Conservation (phyloP, 805 yeast genomes). For the Saccharomycopsis fibuligera region DNA sequence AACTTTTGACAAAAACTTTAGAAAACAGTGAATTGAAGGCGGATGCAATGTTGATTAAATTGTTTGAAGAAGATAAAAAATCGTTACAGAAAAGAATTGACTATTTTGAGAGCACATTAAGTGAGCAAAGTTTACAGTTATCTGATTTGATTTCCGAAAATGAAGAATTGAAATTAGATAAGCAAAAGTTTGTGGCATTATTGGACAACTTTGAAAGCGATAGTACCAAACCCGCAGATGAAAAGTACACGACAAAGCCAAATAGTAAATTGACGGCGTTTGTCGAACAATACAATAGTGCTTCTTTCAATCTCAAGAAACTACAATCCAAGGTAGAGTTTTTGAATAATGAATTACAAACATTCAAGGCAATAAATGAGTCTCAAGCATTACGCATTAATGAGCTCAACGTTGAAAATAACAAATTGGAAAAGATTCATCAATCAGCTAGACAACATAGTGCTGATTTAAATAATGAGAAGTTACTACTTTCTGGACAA, state of each 20-base stretch:
- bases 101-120: background rate
- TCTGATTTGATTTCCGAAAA: constrained; percentile 46
- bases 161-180: constrained; percentile 35
- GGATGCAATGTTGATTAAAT: constrained; percentile 37
- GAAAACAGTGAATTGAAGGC: constrained; percentile 27
- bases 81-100: constrained; percentile 27
- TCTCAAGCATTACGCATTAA: constrained; percentile 24
- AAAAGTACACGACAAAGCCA: background rate
- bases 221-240: background rate
- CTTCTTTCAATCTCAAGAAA: background rate
- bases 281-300: background rate
- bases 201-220: background rate
- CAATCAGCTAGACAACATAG: background rate
- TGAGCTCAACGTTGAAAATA: constrained; percentile 25
- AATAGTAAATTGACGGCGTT: background rate
- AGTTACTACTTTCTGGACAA: constrained; percentile 49
- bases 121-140: constrained; percentile 20
- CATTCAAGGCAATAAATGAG: constrained; percentile 26
- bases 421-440: background rate
- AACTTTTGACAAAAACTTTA: constrained; percentile 25
- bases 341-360: constrained; percentile 29
- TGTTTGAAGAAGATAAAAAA: constrained; percentile 50
- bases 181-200: constrained; percentile 8
- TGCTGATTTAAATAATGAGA: constrained; percentile 43
- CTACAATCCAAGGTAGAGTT: constrained; percentile 33